Evolutionary conservation across 169 alveolate species (phyloP), one percentile per base, ranked within the genome.

Genomic region (Plasmodium knowlesi): DNA sequence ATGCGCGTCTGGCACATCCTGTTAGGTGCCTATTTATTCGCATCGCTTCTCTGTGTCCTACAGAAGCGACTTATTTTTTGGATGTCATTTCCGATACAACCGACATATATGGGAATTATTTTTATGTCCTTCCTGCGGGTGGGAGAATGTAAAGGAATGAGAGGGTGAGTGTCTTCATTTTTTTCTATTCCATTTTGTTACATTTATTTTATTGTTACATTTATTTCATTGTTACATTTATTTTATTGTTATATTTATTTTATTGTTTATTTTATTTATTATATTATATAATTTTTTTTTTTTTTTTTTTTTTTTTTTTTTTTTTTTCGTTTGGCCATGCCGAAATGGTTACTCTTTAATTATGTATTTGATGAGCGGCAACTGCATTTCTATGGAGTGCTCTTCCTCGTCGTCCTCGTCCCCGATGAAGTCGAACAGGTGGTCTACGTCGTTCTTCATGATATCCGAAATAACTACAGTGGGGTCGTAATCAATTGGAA

Each of bases 371-470:
- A 98, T 96, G 72, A 94, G 96, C 34, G 98, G 98, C 54, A 97
- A 50, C 84, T 97, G 99, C 99, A 98, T 97, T 85, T 98, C 99
- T 53, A 98, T 94, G 1, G 98, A 96, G 95, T 98, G 99, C 86
- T 98, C 99, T 30, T 96, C 97, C 93, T 97, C 98, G 70, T 85
- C 93, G 80, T 85, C 93, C n/a, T 50, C 25, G 3, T 73, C 85
- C 6, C 80, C 93, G 43, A 85, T 85, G 34, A 37, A 85, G 14
- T 41, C 84, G 32, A 73, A 85, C 43, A 85, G 61, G 67, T 85
- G 54, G 19, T 85, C 22, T 1, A 57, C 57, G 82, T 41, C 93
- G 61, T 54, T 74, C 1, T 85, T 54, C 84, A 85, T 46, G 57
- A 85, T 85, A 28, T 85, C 93, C 61, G 81, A 85, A 50, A 85